A percentile compares a stretch with the other conserved stretches of the same genome.
These are phyloP conservation scores for Fragilariopsis cylindrus DNA, from an alignment of 108 stramenopile genomes.

Conservation along the genomic window DNA sequence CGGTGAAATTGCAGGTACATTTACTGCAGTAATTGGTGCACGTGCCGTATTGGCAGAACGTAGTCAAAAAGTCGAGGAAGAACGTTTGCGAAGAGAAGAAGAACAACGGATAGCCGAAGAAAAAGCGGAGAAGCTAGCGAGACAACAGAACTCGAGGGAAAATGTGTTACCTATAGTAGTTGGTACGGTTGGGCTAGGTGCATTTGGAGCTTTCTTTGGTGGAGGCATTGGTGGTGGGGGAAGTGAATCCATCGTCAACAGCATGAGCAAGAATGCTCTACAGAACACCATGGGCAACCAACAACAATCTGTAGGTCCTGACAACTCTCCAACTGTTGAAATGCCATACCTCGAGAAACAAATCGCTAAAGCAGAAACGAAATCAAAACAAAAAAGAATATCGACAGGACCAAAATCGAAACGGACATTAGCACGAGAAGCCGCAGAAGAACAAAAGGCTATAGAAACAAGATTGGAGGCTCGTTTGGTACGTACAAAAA, in stretches of 20 bases:
- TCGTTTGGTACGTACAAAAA: not conserved
- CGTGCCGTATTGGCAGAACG: not conserved
- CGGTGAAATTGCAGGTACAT: constrained; percentile 8
- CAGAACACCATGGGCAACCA: not conserved
- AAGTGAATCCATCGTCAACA: not conserved
- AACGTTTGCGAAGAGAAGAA: constrained; percentile 9
- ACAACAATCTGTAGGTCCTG: not conserved
- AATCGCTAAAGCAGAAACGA: constrained; percentile 14
- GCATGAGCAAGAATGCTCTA: not conserved
- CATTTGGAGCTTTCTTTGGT: constrained; percentile 9
- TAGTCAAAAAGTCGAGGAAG: constrained; percentile 14
- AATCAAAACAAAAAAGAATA: not conserved
- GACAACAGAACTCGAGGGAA: not conserved
- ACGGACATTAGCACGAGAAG: not conserved
- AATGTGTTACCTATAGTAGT: not conserved
- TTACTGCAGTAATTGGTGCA: not conserved
- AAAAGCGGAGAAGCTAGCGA: not conserved
- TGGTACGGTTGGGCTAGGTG: constrained; percentile 10
- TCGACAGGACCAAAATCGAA: not conserved
- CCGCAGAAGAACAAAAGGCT: constrained; percentile 14
- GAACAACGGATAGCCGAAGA: constrained; percentile 5
- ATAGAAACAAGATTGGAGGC: constrained; percentile 1
- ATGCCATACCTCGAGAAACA: constrained; percentile 12
- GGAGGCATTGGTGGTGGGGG: not conserved
- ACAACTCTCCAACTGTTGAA: not conserved